phyloP scores from a whole-genome alignment of 2,329 filamentous ascomycete genomes.

The Aspergillus ochraceus region DNA sequence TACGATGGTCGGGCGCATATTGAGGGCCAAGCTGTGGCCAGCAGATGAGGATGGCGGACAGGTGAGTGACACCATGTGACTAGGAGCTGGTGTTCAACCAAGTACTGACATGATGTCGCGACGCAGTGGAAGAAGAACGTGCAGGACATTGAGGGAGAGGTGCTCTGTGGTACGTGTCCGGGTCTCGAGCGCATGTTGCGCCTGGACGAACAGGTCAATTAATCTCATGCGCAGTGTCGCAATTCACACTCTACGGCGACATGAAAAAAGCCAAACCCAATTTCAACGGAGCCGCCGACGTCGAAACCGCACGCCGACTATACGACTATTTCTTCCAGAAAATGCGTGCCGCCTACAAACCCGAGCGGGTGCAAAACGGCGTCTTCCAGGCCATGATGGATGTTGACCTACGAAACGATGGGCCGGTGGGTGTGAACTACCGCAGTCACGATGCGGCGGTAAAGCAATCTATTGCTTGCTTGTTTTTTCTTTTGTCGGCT shows the following conservation, averaged over 20 bases:
- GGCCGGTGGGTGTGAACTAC: slow-evolving; percentile 65
- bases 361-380: slow-evolving; percentile 85
- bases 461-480: slow-evolving; percentile 38
- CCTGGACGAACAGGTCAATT: slow-evolving; percentile 4
- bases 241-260: slow-evolving; percentile 89
- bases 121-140: slow-evolving; percentile 85
- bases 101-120: slow-evolving; percentile 1
- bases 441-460: slow-evolving; percentile 59
- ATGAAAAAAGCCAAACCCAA: slow-evolving; percentile 97
- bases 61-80: slow-evolving; percentile 44
- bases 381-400: slow-evolving; percentile 99
- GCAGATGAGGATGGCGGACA: slow-evolving; percentile 66
- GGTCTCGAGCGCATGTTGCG: not conserved
- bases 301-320: slow-evolving; percentile 73
- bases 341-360: slow-evolving; percentile 68
- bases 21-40: slow-evolving; percentile 92
- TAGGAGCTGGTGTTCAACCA: not conserved
- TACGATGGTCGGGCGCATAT: slow-evolving; percentile 75
- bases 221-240: slow-evolving; percentile 66
- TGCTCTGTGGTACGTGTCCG: slow-evolving; percentile 74
- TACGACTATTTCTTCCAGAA: slow-evolving; percentile 82
- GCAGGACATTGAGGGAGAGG: slow-evolving; percentile 82
- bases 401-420: slow-evolving; percentile 86
- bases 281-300: slow-evolving; percentile 83
- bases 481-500: slow-evolving; percentile 17